phyloP scores from a whole-genome alignment of 257 asterid species.

The Scutellaria baicalensis region DNA sequence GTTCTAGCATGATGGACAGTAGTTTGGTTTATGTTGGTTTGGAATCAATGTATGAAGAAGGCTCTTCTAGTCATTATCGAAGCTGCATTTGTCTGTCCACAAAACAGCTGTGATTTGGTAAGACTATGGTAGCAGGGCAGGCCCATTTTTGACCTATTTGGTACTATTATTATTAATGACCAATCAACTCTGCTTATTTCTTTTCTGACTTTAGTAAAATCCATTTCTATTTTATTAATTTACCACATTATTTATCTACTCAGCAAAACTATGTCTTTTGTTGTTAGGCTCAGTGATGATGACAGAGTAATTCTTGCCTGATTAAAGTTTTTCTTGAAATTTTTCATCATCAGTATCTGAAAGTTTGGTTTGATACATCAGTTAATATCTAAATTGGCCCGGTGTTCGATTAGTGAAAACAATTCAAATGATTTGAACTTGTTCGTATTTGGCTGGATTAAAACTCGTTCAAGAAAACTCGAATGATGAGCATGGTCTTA shows the following conservation, averaged over 20 bases:
- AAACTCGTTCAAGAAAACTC: no score
- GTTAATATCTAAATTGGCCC: no score
- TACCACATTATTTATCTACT: neutral
- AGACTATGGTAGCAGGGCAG: conserved; percentile 1
- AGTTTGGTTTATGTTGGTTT: neutral
- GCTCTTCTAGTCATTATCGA: neutral
- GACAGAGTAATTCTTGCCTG: neutral
- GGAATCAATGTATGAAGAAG: neutral
- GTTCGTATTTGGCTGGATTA: no score
- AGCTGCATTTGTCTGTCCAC: conserved; percentile 9
- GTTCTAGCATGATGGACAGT: neutral
- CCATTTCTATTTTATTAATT: neutral
- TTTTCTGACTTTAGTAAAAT: neutral
- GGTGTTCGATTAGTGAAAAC: no score
- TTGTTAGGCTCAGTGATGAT: neutral
- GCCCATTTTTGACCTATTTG: conserved; percentile 20
- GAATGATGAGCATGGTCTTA: no score
- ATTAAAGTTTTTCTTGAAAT: no score
- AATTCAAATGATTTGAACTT: no score
- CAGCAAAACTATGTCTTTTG: neutral
- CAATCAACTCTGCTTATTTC: neutral
- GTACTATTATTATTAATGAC: conserved; percentile 6
- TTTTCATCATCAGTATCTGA: no score
- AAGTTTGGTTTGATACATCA: no score
- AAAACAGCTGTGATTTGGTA: conserved; percentile 47